These are phyloP conservation scores for Boletus coccyginus DNA, from an alignment of 768 basidiomycete genomes.

Conservation along the genomic window DNA sequence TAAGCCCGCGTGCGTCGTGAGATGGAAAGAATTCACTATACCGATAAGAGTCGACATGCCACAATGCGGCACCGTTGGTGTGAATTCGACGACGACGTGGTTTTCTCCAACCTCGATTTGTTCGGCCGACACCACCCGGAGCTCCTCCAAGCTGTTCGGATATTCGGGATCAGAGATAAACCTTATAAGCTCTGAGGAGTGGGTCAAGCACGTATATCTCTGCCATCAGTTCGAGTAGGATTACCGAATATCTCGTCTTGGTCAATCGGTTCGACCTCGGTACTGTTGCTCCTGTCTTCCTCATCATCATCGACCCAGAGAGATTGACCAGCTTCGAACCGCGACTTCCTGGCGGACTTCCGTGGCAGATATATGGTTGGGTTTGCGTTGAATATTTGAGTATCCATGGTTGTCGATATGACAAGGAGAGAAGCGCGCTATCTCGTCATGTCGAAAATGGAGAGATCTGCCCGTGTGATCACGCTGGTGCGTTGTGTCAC, in stretches of 20 bases:
- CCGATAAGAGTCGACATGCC: constrained; percentile 97
- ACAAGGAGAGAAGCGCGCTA: background rate
- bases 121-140: constrained; percentile 89
- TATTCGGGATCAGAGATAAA: constrained; percentile 96
- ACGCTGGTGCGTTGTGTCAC: constrained; percentile 17
- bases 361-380: constrained; percentile 73
- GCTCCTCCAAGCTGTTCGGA: constrained; percentile 88
- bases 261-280: constrained; percentile 71
- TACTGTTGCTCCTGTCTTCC: constrained; percentile 35
- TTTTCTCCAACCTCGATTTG: constrained; percentile 71
- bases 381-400: constrained; percentile 83
- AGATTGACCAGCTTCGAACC: constrained; percentile 42
- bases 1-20: background rate
- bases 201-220: background rate
- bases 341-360: constrained; percentile 40
- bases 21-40: constrained; percentile 23
- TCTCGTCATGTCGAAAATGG: background rate
- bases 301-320: constrained; percentile 58
- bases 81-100: constrained; percentile 84
- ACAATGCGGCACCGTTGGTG: constrained; percentile 96
- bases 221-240: constrained; percentile 2
- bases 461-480: constrained; percentile 14
- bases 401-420: constrained; percentile 38
- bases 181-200: constrained; percentile 73
- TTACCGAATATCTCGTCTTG: constrained; percentile 90